A percentile compares a stretch with the other conserved stretches of the same genome.
phyloP scores from a whole-genome alignment of 1,284 basidiomycete species.

The Boletus smithii region DNA sequence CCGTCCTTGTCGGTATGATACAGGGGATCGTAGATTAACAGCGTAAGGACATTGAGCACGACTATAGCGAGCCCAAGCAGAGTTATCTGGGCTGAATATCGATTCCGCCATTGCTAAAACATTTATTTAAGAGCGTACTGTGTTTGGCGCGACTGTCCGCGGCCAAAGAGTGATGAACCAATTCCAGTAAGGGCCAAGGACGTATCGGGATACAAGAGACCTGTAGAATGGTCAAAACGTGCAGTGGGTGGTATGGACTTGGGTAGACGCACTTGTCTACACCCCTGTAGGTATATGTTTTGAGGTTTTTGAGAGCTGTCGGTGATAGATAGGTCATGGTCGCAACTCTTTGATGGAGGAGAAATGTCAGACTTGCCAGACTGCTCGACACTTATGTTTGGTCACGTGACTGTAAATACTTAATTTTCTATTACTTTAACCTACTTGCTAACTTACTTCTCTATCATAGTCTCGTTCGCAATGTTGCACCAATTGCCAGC shows the following conservation, averaged over 20 bases:
- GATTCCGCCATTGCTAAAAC: background rate
- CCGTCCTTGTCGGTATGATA: conserved; percentile 69
- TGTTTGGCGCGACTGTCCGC: conserved; percentile 84
- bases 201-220: conserved; percentile 72
- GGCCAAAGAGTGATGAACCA: conserved; percentile 94
- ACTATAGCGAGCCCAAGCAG: conserved; percentile 82
- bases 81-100: conserved; percentile 58
- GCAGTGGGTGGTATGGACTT: background rate
- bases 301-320: conserved; percentile 58
- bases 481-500: conserved; percentile 45
- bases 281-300: conserved; percentile 65
- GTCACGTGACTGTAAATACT: background rate
- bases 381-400: too few species aligned
- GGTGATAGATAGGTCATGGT: conserved; percentile 53
- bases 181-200: conserved; percentile 92
- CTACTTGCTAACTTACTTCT: too few species aligned
- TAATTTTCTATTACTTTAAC: background rate
- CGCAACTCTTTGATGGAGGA: background rate
- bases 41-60: conserved; percentile 78
- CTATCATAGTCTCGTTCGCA: conserved; percentile 4
- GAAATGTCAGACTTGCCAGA: too few species aligned
- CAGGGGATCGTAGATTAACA: conserved; percentile 78
- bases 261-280: conserved; percentile 60
- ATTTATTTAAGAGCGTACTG: conserved; percentile 49
- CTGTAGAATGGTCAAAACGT: conserved; percentile 35